Conservation (phyloP, 1,139 yeast species). For the Scheffersomyces titani region DNA sequence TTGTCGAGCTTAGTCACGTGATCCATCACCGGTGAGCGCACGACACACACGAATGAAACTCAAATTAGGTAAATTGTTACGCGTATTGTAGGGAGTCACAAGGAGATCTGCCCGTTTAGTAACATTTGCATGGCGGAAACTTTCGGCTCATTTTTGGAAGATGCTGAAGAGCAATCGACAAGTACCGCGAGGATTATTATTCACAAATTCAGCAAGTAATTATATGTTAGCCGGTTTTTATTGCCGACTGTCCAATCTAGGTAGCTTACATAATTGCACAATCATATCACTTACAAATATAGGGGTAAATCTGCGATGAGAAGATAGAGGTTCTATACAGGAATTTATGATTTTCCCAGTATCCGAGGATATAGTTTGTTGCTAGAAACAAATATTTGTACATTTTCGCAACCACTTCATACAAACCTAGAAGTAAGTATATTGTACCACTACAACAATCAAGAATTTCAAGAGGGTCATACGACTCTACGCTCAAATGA, state of each 20-base stretch:
- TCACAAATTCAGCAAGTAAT: background rate
- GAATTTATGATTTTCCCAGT: background rate
- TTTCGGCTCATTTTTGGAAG: background rate
- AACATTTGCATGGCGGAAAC: background rate
- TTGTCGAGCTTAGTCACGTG: background rate
- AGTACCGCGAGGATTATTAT: background rate
- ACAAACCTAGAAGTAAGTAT: no score
- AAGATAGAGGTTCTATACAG: background rate
- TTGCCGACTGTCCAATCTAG: background rate
- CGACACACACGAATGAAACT: background rate
- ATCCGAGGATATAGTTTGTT: no score
- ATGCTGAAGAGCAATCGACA: background rate
- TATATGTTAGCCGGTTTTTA: no score
- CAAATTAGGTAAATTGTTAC: background rate
- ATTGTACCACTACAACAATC: no score
- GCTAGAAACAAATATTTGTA: no score
- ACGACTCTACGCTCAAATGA: background rate
- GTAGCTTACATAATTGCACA: background rate
- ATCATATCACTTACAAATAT: no score
- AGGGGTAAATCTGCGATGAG: background rate
- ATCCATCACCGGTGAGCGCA: background rate
- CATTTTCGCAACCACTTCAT: background rate
- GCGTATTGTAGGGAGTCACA: background rate
- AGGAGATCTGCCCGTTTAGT: background rate
- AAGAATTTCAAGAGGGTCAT: no score